Conservation (phyloP, 805 yeast genomes). For the Candida taoyuanica region DNA sequence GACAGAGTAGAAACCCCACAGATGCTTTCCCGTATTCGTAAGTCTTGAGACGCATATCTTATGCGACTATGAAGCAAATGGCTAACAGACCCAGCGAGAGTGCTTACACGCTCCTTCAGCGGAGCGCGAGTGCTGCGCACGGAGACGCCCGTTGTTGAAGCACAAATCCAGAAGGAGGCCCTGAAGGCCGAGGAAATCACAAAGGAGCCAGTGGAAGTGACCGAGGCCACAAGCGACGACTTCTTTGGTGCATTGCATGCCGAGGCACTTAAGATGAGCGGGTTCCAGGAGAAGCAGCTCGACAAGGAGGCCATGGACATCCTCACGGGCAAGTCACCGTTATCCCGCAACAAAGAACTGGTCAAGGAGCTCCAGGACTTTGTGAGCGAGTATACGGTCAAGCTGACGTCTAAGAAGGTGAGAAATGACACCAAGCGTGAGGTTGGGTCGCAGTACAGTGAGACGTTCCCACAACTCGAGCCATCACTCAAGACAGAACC, state of each 20-base stretch:
- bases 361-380: constrained; percentile 19
- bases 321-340: constrained; percentile 18
- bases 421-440: constrained; percentile 10
- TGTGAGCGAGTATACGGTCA: constrained; percentile 20
- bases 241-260: constrained; percentile 17
- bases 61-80: too few relatives aligned
- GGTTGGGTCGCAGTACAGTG: constrained; percentile 13
- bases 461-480: constrained; percentile 54
- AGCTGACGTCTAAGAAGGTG: constrained; percentile 16
- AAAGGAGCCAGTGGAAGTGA: background rate
- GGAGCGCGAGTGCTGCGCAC: background rate
- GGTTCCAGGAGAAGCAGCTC: constrained; percentile 14
- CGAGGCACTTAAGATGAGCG: constrained; percentile 17
- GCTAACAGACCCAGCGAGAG: background rate
- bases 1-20: background rate
- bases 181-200: background rate
- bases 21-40: constrained; percentile 1
- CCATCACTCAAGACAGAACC: constrained; percentile 59
- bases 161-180: too few relatives aligned
- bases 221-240: constrained; percentile 11
- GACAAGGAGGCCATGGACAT: constrained; percentile 22
- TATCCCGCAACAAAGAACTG: constrained; percentile 19
- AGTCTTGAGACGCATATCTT: background rate
- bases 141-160: too few relatives aligned
- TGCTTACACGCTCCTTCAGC: background rate